Evolutionary conservation across 768 basidiomycete genomes (phyloP), one percentile per base, ranked within the genome.

Genomic region (Xanthoconium purpureum): DNA sequence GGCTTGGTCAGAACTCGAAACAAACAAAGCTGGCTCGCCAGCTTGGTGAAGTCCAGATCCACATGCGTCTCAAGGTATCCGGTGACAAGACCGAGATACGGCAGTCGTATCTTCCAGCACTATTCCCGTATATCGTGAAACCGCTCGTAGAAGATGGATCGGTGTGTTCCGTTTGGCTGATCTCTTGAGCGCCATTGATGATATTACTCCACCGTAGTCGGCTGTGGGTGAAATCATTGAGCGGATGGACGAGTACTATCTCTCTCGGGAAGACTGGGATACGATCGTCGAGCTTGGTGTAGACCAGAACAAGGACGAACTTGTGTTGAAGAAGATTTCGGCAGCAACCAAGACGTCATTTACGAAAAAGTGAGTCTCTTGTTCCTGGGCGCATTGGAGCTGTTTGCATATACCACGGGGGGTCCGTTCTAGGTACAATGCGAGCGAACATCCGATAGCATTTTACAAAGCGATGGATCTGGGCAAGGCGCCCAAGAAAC

Each of bases 1-100:
- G 94, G 93, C 85, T 99, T 13, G 96, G 96, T 10, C 94, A 98
- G 68, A 98, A 98, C 72, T 98, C 97, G 55, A 96, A 95, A 66
- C 88, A 91, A 70, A 79, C 66, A 60, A 97, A 96, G 65, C 80
- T 98, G 1, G 77, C 69, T 52, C 82, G 95, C 37, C 87, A 89
- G 60, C 78, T 99, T 17, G 82, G 81, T 37, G 97, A 99, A 56
- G 85, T 98, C 11, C 96, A 98, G 71, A 89, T 93, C 43, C 88
- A 89, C 47, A 97, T 98, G 97, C 87, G 97, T 3, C 80, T 98
- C 55, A 90, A 88, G 65, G 91, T 94, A 0, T 96, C 95, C 9
- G 94, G 92, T 7, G 85, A 96, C 74, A 89, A 89, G 72, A 71
- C 78, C 7, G 96, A 98, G 71, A 92, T 98, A 61, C 81, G 97